Base-by-base conservation (phyloP, 1,139 yeast species). In the Arxiozyma slooffiae region DNA sequence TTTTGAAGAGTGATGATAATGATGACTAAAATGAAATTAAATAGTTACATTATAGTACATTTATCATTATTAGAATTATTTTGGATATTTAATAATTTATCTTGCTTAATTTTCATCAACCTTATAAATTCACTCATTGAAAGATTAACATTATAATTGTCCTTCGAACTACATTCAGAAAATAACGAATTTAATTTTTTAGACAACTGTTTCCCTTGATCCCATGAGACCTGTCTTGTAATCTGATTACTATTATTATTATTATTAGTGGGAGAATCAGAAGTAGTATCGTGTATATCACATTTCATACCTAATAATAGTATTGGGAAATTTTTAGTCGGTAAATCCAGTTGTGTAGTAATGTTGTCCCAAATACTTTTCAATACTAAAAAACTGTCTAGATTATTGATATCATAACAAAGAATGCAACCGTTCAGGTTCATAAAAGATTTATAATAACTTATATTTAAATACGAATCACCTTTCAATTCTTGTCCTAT, bases 381-480 rank as follows among this genome's bases (percentile, higher is more conserved):
- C 49, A 89, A 74, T 70, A 87, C 75, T 55, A 87, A 95, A 67
- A 89, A 88, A 41, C 94, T 83, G 57, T 81, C 79, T 58, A 85
- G 73, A 44, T 90, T 83, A 21, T 89, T 82, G 48, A 89, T 89
- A 48, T 94, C 84, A 69, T 86, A 89, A 40, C 88, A 87, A 46
- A 89, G 72, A 54, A 89, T 73, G 65, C 85, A 86, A 1, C 96
- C 97, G 64, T 87, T 95, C 49, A 85, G 81, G 17, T 95, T 95
- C 50, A 86, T 85, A 51, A 87, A 71, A 56, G 87, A 85, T 62
- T 86, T 85, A 67, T 24, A 41, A 18, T 86, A 92, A 64, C 82
- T 85, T 72, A 89, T 80, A 60, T 87, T 82, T 53, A 88, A 80
- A 65, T 83, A 86, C 71, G 89, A 96, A 67, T 89, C 96, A 71